A percentile compares a stretch with the other conserved stretches of the same genome.
phyloP scores from a whole-genome alignment of 306 rosid genomes.

The Trifolium subterraneum region DNA sequence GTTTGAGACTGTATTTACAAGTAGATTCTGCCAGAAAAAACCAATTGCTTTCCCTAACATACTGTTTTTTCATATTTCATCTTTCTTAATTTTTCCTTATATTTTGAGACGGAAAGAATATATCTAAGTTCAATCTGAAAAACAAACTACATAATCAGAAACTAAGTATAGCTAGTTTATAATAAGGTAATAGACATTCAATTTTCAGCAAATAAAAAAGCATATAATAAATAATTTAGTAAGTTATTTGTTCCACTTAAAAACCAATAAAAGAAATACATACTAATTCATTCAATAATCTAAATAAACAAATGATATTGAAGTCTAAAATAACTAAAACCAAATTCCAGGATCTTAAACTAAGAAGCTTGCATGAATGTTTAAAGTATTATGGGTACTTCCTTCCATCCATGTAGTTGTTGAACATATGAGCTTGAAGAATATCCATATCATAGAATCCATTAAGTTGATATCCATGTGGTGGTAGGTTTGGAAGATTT shows the following conservation, averaged over 20 bases:
- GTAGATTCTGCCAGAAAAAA: slow-evolving; percentile 79
- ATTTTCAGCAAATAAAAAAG: background rate
- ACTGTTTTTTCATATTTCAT: background rate
- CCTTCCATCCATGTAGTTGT: slow-evolving; percentile 30
- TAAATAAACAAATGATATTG: background rate
- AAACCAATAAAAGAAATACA: background rate
- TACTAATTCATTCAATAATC: background rate
- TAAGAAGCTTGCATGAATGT: background rate
- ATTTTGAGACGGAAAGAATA: too few relatives aligned
- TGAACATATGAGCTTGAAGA: slow-evolving; percentile 1
- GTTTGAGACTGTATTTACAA: slow-evolving; percentile 89
- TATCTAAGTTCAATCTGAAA: too few relatives aligned
- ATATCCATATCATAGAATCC: slow-evolving; percentile 3
- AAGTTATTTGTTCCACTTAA: background rate
- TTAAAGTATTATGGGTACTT: slow-evolving; percentile 6
- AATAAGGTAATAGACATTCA: background rate
- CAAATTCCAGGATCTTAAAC: background rate
- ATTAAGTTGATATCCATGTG: background rate
- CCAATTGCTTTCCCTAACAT: slow-evolving; percentile 39
- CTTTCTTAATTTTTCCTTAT: too few relatives aligned
- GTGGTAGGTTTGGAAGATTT: background rate
- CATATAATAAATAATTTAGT: background rate
- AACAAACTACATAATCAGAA: too few relatives aligned
- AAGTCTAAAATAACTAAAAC: background rate
- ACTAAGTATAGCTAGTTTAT: too few relatives aligned